Evolutionary conservation across 2,329 filamentous ascomycete species (phyloP).

Genomic region (Fusarium robinianum): DNA sequence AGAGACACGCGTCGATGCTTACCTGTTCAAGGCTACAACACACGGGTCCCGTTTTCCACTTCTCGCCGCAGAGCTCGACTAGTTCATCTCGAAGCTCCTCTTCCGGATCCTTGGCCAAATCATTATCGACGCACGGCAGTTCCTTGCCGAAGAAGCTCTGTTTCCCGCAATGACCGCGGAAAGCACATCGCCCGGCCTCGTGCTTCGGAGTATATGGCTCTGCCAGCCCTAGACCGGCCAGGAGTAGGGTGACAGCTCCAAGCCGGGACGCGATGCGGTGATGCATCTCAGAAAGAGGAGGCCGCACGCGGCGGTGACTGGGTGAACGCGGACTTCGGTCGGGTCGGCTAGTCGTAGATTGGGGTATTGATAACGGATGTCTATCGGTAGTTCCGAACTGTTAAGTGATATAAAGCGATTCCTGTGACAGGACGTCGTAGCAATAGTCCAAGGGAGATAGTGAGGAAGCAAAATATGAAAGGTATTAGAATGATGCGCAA

Average conservation of each 20-base stretch:
- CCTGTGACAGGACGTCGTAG: too few species aligned
- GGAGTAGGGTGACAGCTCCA: constrained; percentile 39
- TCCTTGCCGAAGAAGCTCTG: constrained; percentile 88
- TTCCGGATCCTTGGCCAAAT: constrained; percentile 73
- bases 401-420: too few species aligned
- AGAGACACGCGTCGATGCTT: constrained; percentile 31
- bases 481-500: too few species aligned
- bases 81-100: constrained; percentile 74
- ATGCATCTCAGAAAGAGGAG: constrained; percentile 39
- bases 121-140: constrained; percentile 92
- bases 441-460: too few species aligned
- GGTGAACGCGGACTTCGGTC: constrained; percentile 22
- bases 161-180: constrained; percentile 89
- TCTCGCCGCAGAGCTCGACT: constrained; percentile 80
- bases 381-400: too few species aligned
- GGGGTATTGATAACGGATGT: constrained; percentile 14
- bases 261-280: constrained; percentile 38
- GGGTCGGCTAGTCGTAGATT: constrained; percentile 14
- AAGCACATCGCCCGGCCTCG: constrained; percentile 85
- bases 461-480: too few species aligned
- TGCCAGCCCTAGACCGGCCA: constrained; percentile 34
- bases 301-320: constrained; percentile 25
- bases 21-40: constrained; percentile 86
- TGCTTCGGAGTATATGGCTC: constrained; percentile 64
- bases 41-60: constrained; percentile 82